Evolutionary conservation across 2,329 filamentous ascomycete genomes (phyloP).

Genomic region (Fusarium subtropicale): DNA sequence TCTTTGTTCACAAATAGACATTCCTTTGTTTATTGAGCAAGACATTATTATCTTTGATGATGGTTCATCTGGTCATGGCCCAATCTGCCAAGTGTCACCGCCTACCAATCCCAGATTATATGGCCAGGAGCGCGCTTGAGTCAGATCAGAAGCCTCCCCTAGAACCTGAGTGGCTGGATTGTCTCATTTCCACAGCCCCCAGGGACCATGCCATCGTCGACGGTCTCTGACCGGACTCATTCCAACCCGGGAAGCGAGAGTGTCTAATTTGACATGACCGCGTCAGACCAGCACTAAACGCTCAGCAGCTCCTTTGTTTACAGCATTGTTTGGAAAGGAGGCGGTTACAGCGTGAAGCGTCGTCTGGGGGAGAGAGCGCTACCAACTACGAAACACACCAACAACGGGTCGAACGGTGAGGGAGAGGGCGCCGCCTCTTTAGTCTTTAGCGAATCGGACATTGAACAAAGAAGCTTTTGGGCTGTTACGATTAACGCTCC

Average conservation of each 20-base stretch:
- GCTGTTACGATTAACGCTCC: slow-evolving; percentile 7
- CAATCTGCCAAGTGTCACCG: slow-evolving; percentile 18
- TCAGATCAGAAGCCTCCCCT: slow-evolving; percentile 23
- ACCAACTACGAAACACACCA: slow-evolving; percentile 29
- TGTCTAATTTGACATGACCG: slow-evolving; percentile 34
- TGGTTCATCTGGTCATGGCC: background rate
- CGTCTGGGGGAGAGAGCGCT: slow-evolving; percentile 17
- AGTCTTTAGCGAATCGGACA: slow-evolving; percentile 27
- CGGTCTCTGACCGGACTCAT: slow-evolving; percentile 16
- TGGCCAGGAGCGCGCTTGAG: slow-evolving; percentile 8
- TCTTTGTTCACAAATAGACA: background rate
- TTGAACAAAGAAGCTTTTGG: slow-evolving; percentile 15
- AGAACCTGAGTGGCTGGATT: slow-evolving; percentile 25
- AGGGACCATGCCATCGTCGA: slow-evolving; percentile 20
- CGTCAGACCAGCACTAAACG: slow-evolving; percentile 1
- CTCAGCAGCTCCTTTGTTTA: slow-evolving; percentile 19
- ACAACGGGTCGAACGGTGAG: slow-evolving; percentile 33
- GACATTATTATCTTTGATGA: slow-evolving; percentile 1
- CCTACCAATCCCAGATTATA: background rate
- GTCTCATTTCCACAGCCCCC: slow-evolving; percentile 36
- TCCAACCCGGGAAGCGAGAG: slow-evolving; percentile 32
- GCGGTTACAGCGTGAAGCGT: slow-evolving; percentile 21
- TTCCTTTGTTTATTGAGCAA: slow-evolving; percentile 15
- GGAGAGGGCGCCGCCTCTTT: slow-evolving; percentile 26
- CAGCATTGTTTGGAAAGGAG: slow-evolving; percentile 34